Conservation (phyloP, 371 early-diverging fungal genomes). For the Apophysomyces ossiformis region DNA sequence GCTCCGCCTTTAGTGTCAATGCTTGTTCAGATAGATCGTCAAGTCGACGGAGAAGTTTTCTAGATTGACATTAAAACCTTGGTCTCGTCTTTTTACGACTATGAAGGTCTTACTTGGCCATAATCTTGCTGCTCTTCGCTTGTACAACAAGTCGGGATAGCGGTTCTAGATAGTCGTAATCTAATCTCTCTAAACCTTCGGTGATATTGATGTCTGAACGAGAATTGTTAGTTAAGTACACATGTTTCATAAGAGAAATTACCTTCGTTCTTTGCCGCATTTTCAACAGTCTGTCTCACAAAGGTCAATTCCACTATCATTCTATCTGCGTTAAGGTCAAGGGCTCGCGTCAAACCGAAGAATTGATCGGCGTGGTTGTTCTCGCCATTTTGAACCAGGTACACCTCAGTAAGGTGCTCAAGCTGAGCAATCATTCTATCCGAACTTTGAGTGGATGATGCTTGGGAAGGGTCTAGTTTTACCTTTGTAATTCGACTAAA, state of each 20-base stretch:
- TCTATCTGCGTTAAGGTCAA: constrained; percentile 72
- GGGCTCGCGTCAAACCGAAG: constrained; percentile 55
- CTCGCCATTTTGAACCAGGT: constrained; percentile 48
- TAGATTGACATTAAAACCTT: constrained; percentile 14
- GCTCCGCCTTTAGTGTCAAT: constrained; percentile 54
- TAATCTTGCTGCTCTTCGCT: constrained; percentile 67
- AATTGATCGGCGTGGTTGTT: constrained; percentile 53
- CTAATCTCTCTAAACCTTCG: constrained; percentile 59
- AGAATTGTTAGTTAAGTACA: constrained; percentile 2
- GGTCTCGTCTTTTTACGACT: neutral
- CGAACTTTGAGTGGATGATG: neutral
- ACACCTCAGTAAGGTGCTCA: constrained; percentile 67
- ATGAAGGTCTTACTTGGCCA: constrained; percentile 51
- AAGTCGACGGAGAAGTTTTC: constrained; percentile 71
- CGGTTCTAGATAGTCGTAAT: constrained; percentile 61
- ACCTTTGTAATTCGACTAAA: constrained; percentile 64
- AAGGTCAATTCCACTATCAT: constrained; percentile 66
- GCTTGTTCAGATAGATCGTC: constrained; percentile 66
- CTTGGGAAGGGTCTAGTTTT: neutral
- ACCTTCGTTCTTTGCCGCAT: constrained; percentile 44
- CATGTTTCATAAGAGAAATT: neutral
- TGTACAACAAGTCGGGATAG: constrained; percentile 56
- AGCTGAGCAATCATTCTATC: constrained; percentile 67
- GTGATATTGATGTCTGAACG: constrained; percentile 22
- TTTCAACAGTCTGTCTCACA: constrained; percentile 43